phyloP scores from a whole-genome alignment of 257 asterid species.

The Solanum bulbocastanum region DNA sequence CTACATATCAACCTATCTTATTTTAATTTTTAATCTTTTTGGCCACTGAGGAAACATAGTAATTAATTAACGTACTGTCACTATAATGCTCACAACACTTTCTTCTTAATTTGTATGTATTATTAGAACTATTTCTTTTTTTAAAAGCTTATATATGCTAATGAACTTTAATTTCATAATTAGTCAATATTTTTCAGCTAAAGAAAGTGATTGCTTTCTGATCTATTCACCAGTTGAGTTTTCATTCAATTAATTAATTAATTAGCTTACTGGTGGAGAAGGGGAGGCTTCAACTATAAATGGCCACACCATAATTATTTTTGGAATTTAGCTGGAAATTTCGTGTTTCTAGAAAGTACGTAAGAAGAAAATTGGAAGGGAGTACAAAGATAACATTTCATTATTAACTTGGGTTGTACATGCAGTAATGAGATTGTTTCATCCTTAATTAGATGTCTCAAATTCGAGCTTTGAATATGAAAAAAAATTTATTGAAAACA shows the following conservation, averaged over 20 bases:
- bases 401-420: too few relatives aligned
- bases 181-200: background rate
- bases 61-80: background rate
- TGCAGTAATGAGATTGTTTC: background rate
- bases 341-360: background rate
- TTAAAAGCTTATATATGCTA: background rate
- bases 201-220: background rate
- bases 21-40: background rate
- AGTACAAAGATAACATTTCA: background rate
- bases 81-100: background rate
- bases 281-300: background rate
- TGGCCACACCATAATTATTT: background rate
- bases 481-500: too few relatives aligned
- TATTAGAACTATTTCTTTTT: background rate
- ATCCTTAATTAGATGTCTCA: rapidly evolving
- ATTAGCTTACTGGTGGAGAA: background rate
- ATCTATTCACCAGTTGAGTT: background rate
- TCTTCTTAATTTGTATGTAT: background rate
- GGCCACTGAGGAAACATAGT: background rate
- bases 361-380: background rate
- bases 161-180: background rate
- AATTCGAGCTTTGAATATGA: too few relatives aligned
- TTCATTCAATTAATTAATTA: background rate
- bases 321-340: background rate
- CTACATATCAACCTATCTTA: background rate